Evolutionary conservation across 176 grass and related monocot genomes (phyloP).

Genomic region (Oryza longistaminata): DNA sequence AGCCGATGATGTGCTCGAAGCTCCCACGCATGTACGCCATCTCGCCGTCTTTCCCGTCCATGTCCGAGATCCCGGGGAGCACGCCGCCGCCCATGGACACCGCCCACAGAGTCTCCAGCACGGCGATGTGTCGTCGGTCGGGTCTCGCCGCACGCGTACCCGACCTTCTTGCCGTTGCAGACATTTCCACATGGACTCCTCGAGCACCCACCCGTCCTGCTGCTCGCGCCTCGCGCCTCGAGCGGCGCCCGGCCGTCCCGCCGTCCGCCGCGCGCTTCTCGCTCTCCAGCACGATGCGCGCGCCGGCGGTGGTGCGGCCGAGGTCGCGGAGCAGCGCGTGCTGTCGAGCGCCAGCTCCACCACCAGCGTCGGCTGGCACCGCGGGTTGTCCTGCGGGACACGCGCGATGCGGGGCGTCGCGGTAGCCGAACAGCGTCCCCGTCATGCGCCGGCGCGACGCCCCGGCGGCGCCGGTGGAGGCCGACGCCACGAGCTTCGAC

Average conservation of each 20-base stretch:
- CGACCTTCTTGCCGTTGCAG: constrained; percentile 69
- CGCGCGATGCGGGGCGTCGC: constrained; percentile 58
- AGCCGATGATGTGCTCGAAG: constrained; percentile 82
- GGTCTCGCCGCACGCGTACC: constrained; percentile 63
- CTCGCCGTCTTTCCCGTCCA: constrained; percentile 60
- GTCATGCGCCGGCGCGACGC: constrained; percentile 41
- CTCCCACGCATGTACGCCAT: constrained; percentile 76
- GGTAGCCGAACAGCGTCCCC: constrained; percentile 68
- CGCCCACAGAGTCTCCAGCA: constrained; percentile 70
- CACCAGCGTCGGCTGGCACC: constrained; percentile 66
- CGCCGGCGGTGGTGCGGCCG: constrained; percentile 54
- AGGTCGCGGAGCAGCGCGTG: constrained; percentile 73
- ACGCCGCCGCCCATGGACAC: constrained; percentile 86
- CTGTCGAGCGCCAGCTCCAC: constrained; percentile 68
- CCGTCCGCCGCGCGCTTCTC: constrained; percentile 43
- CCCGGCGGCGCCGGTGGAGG: not conserved
- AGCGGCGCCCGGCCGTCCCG: not conserved
- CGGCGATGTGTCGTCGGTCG: constrained; percentile 51
- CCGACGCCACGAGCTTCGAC: constrained; percentile 16
- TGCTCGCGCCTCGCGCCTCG: not conserved
- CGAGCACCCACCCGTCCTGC: constrained; percentile 47
- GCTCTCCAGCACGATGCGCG: constrained; percentile 72
- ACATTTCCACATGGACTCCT: constrained; percentile 85
- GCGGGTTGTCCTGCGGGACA: constrained; percentile 68
- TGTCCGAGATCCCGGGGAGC: constrained; percentile 37